Evolutionary conservation across 768 basidiomycete genomes (phyloP), one percentile per base, ranked within the genome.

Genomic region (Cantharellus anzutake): DNA sequence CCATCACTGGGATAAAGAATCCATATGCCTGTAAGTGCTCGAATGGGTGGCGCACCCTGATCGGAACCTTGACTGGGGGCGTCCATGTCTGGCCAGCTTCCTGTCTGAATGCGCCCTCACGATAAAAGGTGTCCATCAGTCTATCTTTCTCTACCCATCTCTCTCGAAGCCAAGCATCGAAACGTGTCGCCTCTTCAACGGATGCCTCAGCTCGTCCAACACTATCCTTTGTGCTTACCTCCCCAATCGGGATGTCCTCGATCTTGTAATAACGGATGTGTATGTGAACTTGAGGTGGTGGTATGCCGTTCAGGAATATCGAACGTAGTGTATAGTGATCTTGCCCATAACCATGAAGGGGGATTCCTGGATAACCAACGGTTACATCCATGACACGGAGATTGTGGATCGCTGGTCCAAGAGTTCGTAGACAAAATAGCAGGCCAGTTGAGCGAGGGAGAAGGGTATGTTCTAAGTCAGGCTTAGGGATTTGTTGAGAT

Each of bases 401-500:
- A 59, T 77, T 76, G 37, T 83, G 84, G 34, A 93, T 77, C 60
- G 84, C 79, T 29, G 90, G 82, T 14, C 81, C 75, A 5, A 97
- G 77, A 0, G 89, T 82, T 38, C 87, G 80, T 52, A 98, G 73
- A 64, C 82, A 85, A 68, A 86, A 87, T 61, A 85, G 82, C 60
- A 97, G 73, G 2, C 96, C 96, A 1, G 89, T 93, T 50, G 96
- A 91, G 59, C 93, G 81, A 3, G 96, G 96, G 53, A 97, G 79
- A 5, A 99, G 76, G n/a, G 79, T 69, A 68, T 97, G 80, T 56
- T 69, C 72, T 73, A 91, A 78, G 69, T 97, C 90, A 41, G 78
- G 67, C 93, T 98, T 64, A 4, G 44, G 57, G 53, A 40, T 34
- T 37, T 38, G 37, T 41, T 41, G 20, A 40, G 16, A 29, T 29